These are phyloP conservation scores for Diaporthe vaccinii DNA, from an alignment of 2,329 filamentous ascomycete species.

Conservation along the genomic window DNA sequence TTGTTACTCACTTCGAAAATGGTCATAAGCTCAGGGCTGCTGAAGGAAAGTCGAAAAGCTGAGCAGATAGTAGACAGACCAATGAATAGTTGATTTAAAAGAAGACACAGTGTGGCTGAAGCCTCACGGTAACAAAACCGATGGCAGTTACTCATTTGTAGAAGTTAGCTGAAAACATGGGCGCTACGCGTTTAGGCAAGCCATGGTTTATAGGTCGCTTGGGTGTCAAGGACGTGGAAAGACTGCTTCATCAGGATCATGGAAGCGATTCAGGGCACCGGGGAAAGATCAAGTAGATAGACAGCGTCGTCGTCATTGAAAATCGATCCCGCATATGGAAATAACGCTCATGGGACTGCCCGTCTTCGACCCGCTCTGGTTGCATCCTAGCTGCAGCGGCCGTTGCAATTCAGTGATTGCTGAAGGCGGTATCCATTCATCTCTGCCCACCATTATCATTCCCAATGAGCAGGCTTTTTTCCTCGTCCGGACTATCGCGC, in stretches of 20 bases:
- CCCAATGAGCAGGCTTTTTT: not conserved
- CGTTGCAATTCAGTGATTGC: not conserved
- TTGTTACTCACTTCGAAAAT: not conserved
- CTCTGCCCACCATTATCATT: not conserved
- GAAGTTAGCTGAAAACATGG: not conserved
- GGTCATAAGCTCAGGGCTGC: too few relatives aligned
- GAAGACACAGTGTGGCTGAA: too few relatives aligned
- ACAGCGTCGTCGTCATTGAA: not conserved
- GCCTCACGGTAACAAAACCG: not conserved
- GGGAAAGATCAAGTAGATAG: not conserved
- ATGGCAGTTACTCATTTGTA: not conserved
- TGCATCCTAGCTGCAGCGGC: not conserved
- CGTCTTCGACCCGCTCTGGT: not conserved
- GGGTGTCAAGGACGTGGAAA: not conserved
- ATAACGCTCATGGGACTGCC: not conserved
- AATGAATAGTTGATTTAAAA: too few relatives aligned
- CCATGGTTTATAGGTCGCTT: not conserved
- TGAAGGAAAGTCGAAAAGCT: too few relatives aligned
- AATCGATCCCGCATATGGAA: not conserved
- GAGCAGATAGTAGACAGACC: too few relatives aligned
- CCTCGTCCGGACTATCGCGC: not conserved
- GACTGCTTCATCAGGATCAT: not conserved
- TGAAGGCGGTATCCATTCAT: not conserved
- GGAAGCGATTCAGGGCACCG: not conserved
- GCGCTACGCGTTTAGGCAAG: not conserved